Percentiles rank a stretch among this genome's conserved stretches.
Evolutionary conservation across 2,329 filamentous ascomycete genomes (phyloP).

Genomic region (Arachnomyces sp.): DNA sequence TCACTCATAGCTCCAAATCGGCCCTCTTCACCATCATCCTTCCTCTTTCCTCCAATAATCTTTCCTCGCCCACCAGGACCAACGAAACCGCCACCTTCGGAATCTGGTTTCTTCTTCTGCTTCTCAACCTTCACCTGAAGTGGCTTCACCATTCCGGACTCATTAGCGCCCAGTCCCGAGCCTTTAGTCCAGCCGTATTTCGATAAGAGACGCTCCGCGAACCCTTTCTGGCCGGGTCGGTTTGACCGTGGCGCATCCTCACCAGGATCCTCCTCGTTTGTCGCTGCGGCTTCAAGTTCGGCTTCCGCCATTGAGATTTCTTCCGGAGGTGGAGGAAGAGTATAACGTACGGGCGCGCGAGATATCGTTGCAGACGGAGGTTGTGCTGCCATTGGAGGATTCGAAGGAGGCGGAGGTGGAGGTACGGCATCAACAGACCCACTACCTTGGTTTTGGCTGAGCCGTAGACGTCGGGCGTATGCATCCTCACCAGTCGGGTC

Average conservation of each 20-base stretch:
- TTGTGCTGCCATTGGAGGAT: slow-evolving; percentile 31
- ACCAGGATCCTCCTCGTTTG: slow-evolving; percentile 27
- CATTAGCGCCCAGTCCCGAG: slow-evolving; percentile 73
- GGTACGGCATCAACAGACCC: slow-evolving; percentile 16
- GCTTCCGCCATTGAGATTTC: slow-evolving; percentile 48
- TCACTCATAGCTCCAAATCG: slow-evolving; percentile 69
- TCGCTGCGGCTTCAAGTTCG: slow-evolving; percentile 42
- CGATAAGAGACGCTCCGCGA: slow-evolving; percentile 79
- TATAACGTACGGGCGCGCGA: slow-evolving; percentile 69
- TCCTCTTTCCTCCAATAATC: slow-evolving; percentile 70
- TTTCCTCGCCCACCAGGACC: slow-evolving; percentile 63
- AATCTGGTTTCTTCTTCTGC: slow-evolving; percentile 68
- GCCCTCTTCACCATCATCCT: slow-evolving; percentile 39
- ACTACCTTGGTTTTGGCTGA: slow-evolving; percentile 40
- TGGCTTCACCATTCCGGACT: slow-evolving; percentile 76
- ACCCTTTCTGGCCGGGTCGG: slow-evolving; percentile 72
- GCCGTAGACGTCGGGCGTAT: slow-evolving; percentile 55
- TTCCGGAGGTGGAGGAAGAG: slow-evolving; percentile 43
- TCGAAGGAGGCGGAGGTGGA: slow-evolving; percentile 20
- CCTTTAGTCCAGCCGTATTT: slow-evolving; percentile 94
- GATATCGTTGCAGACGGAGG: slow-evolving; percentile 58
- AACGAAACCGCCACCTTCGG: slow-evolving; percentile 70
- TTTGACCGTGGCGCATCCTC: slow-evolving; percentile 46
- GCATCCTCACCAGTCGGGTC: slow-evolving; percentile 63
- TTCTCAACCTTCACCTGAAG: slow-evolving; percentile 80